Base-by-base conservation (phyloP, 306 rosid species). In the Heteromeles arbutifolia region DNA sequence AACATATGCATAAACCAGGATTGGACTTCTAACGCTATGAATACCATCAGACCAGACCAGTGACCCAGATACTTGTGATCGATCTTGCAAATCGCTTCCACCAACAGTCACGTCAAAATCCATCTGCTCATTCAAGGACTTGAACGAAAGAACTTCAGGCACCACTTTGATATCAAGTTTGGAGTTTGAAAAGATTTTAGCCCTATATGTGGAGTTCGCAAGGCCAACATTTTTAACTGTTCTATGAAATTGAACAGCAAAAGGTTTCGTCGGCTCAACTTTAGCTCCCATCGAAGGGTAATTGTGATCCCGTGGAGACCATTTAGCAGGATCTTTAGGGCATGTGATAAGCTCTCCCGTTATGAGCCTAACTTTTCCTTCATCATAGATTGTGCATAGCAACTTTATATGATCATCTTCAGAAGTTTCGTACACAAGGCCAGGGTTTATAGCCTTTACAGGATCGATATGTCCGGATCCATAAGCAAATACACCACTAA, bases 401-500 rank as follows among this genome's bases (percentile, higher is more conserved):
- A 87, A 26, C 31, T 39, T 44, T 13, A 85, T 53, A 37, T 87
- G 81, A 53, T 85, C 87, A 3, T 73, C 74, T 67, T 76, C 50
- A 0, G 67, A 57, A 29, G 78, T 24, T 8, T 85, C 86, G 41
- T 76, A 87, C 11, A 85, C 72, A 25, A 84, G 77, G 0, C 90
- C 85, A 11, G 85, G 88, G 15, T 70, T 28, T 25, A 61, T 19
- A 9, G 83, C 88, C 67, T 67, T 12, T 10, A 70, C 7, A 0
- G 88, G 88, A 69, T 82, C 58, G 14, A 84, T 21, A 28, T 57
- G 77, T 14, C 87, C 87, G 1, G 75, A 59, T 37, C 90, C 90
- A 68, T 77, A 77, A 19, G 63, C 74, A 77, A 79, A 84, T 62
- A 80, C 84, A 3, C 77, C 69, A 4, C 11, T 39, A 9, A 0